Conservation (phyloP, 208 protist genomes). For the Trypanosoma lewisi region DNA sequence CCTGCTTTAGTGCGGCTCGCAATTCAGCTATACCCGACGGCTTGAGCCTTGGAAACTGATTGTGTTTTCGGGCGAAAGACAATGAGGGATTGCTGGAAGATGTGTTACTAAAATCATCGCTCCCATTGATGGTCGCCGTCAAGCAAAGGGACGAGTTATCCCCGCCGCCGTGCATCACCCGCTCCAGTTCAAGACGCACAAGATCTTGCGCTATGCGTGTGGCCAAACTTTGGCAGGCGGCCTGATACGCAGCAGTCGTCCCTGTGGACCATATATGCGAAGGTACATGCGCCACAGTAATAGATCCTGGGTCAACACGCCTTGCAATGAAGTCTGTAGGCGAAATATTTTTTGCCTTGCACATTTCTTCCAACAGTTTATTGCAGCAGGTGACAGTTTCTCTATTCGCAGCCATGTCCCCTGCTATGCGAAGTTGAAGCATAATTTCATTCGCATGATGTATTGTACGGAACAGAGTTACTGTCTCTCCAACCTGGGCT, state of each 20-base stretch:
- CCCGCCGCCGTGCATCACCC: slow-evolving; percentile 25
- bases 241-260: slow-evolving; percentile 37
- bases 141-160: too few species aligned
- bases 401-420: slow-evolving; percentile 18
- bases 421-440: slow-evolving; percentile 34
- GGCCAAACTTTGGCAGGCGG: slow-evolving; percentile 39
- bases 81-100: slow-evolving; percentile 1
- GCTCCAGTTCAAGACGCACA: slow-evolving; percentile 41
- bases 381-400: slow-evolving; percentile 16
- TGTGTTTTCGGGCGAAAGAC: slow-evolving; percentile 3
- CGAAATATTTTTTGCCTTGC: background rate
- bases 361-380: slow-evolving; percentile 21
- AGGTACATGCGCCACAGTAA: slow-evolving; percentile 40
- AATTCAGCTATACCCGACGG: slow-evolving; percentile 23
- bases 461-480: slow-evolving; percentile 52
- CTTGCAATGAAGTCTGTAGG: slow-evolving; percentile 21
- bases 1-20: slow-evolving; percentile 28
- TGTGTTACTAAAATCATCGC: slow-evolving; percentile 13
- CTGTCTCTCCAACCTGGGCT: slow-evolving; percentile 34
- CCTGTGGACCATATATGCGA: slow-evolving; percentile 43
- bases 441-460: slow-evolving; percentile 70
- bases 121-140: slow-evolving; percentile 1
- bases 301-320: slow-evolving; percentile 17
- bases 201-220: slow-evolving; percentile 32
- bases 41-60: background rate